phyloP scores from a whole-genome alignment of 371 early-diverging fungal genomes.

The Rhizopus delemar region DNA sequence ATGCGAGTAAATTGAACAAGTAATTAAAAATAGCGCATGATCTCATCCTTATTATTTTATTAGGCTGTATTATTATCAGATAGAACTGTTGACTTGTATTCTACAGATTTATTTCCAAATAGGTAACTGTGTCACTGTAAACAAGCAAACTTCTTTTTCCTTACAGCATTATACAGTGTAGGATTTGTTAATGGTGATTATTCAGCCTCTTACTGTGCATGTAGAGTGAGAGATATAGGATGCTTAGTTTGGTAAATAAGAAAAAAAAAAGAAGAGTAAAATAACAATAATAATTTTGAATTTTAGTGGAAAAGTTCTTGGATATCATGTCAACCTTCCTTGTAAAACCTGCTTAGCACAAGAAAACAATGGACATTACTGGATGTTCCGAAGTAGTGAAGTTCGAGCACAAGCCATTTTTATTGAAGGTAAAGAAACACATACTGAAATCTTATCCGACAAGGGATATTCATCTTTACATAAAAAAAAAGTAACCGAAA shows the following conservation, averaged over 20 bases:
- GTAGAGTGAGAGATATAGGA: constrained; percentile 44
- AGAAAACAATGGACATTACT: constrained; percentile 44
- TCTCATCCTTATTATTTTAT: neutral
- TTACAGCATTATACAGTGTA: constrained; percentile 18
- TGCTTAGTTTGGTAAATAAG: constrained; percentile 37
- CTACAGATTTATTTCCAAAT: constrained; percentile 43
- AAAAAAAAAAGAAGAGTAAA: neutral
- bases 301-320: constrained; percentile 43
- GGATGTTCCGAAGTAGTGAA: constrained; percentile 46
- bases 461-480: neutral
- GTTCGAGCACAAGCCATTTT: constrained; percentile 29
- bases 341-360: constrained; percentile 41
- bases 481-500: constrained; percentile 17
- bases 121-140: constrained; percentile 24
- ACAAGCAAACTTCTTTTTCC: neutral
- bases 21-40: neutral
- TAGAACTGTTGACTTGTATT: constrained; percentile 36
- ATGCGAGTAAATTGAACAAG: constrained; percentile 35
- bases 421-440: constrained; percentile 24
- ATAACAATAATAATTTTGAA: neutral
- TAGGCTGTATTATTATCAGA: constrained; percentile 46
- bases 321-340: constrained; percentile 49
- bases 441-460: neutral
- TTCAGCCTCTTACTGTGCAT: constrained; percentile 39
- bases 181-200: constrained; percentile 47